These are phyloP conservation scores for Rhizopus stolonifer DNA, from an alignment of 371 early-diverging fungal genomes.

Conservation along the genomic window DNA sequence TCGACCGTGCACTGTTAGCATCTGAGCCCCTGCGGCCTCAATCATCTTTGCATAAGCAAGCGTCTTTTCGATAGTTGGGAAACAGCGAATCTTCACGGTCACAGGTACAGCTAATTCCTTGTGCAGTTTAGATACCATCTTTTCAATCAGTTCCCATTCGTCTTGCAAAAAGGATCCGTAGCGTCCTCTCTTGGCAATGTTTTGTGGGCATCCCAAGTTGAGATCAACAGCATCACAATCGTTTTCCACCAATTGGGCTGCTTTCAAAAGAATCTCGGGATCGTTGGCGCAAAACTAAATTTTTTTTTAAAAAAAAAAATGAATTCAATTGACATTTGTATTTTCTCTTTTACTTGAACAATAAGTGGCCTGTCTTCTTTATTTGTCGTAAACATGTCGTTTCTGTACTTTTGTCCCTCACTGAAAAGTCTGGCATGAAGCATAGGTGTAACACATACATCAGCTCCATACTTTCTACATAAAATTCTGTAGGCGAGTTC, in stretches of 20 bases:
- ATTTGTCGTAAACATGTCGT: conserved; percentile 78
- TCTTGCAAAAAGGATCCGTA: conserved; percentile 98
- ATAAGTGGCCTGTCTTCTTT: conserved; percentile 86
- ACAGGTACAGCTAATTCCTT: conserved; percentile 89
- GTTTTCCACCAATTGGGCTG: conserved; percentile 83
- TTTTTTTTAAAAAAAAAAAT: background rate
- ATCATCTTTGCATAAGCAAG: conserved; percentile 97
- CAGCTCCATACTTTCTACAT: conserved; percentile 87
- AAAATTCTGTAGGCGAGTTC: conserved; percentile 95
- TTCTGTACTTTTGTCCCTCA: conserved; percentile 66
- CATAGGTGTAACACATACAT: conserved; percentile 99
- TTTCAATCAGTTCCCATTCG: conserved; percentile 89
- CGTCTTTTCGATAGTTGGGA: conserved; percentile 88
- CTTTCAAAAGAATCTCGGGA: conserved; percentile 80
- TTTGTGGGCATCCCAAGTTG: conserved; percentile 97
- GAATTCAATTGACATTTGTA: no score
- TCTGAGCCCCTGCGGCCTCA: conserved; percentile 89
- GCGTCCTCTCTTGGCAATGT: conserved; percentile 92
- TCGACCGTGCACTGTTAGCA: conserved; percentile 97
- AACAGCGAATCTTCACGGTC: conserved; percentile 97
- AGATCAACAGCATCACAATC: conserved; percentile 96
- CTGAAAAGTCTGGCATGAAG: conserved; percentile 89
- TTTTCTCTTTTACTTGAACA: conserved; percentile 87
- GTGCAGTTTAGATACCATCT: conserved; percentile 76
- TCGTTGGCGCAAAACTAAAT: conserved; percentile 97